Evolutionary conservation across 164 flowering plant genomes (phyloP).

Genomic region (Malania oleifera): DNA sequence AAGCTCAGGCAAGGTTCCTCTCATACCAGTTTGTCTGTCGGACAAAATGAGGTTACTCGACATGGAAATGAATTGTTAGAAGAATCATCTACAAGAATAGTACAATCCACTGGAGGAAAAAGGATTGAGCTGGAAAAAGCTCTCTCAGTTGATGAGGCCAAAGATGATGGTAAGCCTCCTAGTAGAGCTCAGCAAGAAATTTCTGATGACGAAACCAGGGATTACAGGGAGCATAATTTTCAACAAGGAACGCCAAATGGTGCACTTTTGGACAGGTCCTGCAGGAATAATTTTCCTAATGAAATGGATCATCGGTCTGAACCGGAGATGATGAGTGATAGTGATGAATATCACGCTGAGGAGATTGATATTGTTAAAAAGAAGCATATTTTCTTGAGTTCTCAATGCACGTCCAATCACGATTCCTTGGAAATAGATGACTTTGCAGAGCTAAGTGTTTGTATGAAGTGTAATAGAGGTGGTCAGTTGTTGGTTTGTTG

Average conservation of each 20-base stretch:
- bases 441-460: slow-evolving; percentile 32
- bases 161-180: neutral
- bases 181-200: slow-evolving; percentile 8
- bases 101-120: slow-evolving; percentile 3
- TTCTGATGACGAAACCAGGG: slow-evolving; percentile 6
- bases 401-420: slow-evolving; percentile 23
- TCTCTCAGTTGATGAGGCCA: slow-evolving; percentile 4
- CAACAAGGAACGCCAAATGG: neutral
- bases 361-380: slow-evolving; percentile 16
- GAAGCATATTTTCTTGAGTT: slow-evolving; percentile 36
- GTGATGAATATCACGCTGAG: slow-evolving; percentile 27
- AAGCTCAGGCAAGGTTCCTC: slow-evolving; percentile 21
- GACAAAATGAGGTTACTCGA: slow-evolving; percentile 10
- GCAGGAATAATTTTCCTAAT: neutral
- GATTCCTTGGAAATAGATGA: slow-evolving; percentile 23
- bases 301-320: slow-evolving; percentile 10
- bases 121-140: slow-evolving; percentile 8
- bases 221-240: slow-evolving; percentile 1
- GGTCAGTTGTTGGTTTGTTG: slow-evolving; percentile 53
- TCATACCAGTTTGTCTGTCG: slow-evolving; percentile 2
- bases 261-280: slow-evolving; percentile 1
- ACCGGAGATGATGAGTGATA: slow-evolving; percentile 23
- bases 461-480: slow-evolving; percentile 55
- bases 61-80: slow-evolving; percentile 10
- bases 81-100: slow-evolving; percentile 12